These are phyloP conservation scores for Venturiaceae sp. DNA, from an alignment of 2,329 filamentous ascomycete genomes.

Conservation along the genomic window DNA sequence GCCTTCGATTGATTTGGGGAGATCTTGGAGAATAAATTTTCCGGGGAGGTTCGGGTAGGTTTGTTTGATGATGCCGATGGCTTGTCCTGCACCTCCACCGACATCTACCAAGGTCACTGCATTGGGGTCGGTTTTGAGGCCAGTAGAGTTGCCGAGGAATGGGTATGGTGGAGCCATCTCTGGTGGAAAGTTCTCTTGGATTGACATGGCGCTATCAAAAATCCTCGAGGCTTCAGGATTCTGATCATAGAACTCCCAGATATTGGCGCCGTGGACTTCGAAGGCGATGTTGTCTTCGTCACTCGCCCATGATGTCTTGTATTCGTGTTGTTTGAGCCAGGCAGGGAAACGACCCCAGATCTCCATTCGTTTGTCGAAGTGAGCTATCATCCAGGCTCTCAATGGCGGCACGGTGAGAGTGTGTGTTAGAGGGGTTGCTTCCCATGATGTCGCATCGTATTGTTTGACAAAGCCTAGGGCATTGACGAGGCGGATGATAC, in stretches of 20 bases:
- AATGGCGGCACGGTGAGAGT: neutral
- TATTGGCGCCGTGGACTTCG: neutral
- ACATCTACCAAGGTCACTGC: constrained; percentile 4
- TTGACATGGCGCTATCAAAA: neutral
- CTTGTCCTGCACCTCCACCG: constrained; percentile 5
- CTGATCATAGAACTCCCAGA: neutral
- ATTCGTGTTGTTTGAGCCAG: constrained; percentile 3
- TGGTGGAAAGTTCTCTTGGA: constrained; percentile 4
- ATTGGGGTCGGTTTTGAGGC: neutral
- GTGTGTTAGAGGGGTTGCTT: neutral
- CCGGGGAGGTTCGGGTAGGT: constrained; percentile 7
- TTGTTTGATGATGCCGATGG: constrained; percentile 8
- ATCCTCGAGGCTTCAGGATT: neutral
- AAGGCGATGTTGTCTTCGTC: constrained; percentile 1
- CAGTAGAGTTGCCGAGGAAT: neutral
- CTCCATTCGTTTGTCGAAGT: constrained; percentile 2
- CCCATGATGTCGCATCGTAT: neutral
- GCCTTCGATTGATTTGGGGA: neutral
- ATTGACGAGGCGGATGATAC: constrained; percentile 2
- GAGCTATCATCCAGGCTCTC: neutral
- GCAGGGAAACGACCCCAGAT: neutral
- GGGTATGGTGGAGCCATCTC: neutral
- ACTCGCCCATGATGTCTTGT: neutral
- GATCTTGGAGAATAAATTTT: constrained; percentile 10
- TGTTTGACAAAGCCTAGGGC: neutral